Conservation (phyloP, 2,329 filamentous ascomycete species). For the Nigrospora oryzae region DNA sequence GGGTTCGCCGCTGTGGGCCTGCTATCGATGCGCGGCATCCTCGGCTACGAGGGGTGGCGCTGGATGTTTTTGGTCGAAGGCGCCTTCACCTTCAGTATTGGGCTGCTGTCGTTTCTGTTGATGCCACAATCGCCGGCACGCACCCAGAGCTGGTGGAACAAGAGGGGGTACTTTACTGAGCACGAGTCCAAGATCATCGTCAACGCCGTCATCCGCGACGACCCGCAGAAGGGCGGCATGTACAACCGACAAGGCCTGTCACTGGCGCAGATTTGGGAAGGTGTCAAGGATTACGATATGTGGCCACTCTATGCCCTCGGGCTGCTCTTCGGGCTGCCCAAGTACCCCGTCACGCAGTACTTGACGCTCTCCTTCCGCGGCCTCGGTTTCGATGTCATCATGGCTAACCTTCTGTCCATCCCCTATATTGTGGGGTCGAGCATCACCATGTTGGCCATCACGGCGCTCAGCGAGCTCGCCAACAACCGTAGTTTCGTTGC, state of each 20-base stretch:
- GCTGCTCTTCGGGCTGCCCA: slow-evolving; percentile 20
- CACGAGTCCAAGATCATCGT: slow-evolving; percentile 49
- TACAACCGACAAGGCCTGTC: slow-evolving; percentile 47
- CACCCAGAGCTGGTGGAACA: slow-evolving; percentile 39
- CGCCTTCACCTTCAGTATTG: slow-evolving; percentile 34
- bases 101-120: slow-evolving; percentile 33
- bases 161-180: slow-evolving; percentile 48
- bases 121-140: slow-evolving; percentile 41
- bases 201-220: slow-evolving; percentile 47
- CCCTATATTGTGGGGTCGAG: slow-evolving; percentile 26
- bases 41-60: slow-evolving; percentile 28
- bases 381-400: slow-evolving; percentile 29
- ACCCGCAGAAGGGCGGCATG: slow-evolving; percentile 50
- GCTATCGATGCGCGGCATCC: slow-evolving; percentile 26
- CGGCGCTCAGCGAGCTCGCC: slow-evolving; percentile 39
- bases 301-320: slow-evolving; percentile 47
- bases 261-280: slow-evolving; percentile 34
- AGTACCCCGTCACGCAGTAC: slow-evolving; percentile 27
- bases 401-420: slow-evolving; percentile 45
- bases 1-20: slow-evolving; percentile 27
- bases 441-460: slow-evolving; percentile 38
- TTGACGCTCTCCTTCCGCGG: slow-evolving; percentile 15
- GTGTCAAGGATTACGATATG: slow-evolving; percentile 45
- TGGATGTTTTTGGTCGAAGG: slow-evolving; percentile 51
- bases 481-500: slow-evolving; percentile 39